Percentiles rank a stretch among this genome's conserved stretches.
phyloP scores from a whole-genome alignment of 2,329 filamentous ascomycete species.

The Beauveria brongniartii region DNA sequence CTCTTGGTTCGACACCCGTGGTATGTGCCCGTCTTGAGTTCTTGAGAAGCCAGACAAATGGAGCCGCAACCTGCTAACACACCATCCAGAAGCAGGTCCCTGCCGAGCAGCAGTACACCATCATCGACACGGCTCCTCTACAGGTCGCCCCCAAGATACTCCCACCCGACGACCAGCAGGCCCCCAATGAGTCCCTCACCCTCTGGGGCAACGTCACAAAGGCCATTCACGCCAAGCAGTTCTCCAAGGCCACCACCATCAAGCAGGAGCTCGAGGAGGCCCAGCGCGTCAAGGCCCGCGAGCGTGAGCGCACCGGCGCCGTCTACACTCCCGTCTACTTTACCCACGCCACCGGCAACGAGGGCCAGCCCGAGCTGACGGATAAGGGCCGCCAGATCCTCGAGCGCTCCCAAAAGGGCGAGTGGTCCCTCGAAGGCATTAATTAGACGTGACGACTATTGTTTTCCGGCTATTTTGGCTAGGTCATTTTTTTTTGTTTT shows the following conservation, averaged over 20 bases:
- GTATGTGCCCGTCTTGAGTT: conserved; percentile 37
- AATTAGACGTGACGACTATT: neutral
- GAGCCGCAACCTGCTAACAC: neutral
- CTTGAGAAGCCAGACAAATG: too few relatives aligned
- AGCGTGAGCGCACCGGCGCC: conserved; percentile 61
- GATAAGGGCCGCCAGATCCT: conserved; percentile 44
- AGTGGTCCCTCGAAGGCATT: conserved; percentile 43
- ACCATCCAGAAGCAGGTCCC: conserved; percentile 32
- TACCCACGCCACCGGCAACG: conserved; percentile 48
- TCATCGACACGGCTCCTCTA: conserved; percentile 85
- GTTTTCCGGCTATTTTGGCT: neutral
- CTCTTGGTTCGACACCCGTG: conserved; percentile 49
- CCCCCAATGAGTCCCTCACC: conserved; percentile 80
- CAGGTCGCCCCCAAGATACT: conserved; percentile 69
- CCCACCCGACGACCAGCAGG: conserved; percentile 69
- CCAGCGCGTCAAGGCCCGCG: conserved; percentile 76
- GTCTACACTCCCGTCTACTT: conserved; percentile 89
- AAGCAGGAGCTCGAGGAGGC: conserved; percentile 90
- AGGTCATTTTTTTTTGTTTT: neutral
- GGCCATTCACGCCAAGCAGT: conserved; percentile 78
- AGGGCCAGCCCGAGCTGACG: conserved; percentile 47
- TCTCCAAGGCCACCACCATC: conserved; percentile 69
- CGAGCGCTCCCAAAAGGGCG: conserved; percentile 42
- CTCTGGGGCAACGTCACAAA: conserved; percentile 86
- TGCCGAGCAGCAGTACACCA: conserved; percentile 56